phyloP scores from a whole-genome alignment of 164 flowering plant genomes.

The Magnolia officinalis region DNA sequence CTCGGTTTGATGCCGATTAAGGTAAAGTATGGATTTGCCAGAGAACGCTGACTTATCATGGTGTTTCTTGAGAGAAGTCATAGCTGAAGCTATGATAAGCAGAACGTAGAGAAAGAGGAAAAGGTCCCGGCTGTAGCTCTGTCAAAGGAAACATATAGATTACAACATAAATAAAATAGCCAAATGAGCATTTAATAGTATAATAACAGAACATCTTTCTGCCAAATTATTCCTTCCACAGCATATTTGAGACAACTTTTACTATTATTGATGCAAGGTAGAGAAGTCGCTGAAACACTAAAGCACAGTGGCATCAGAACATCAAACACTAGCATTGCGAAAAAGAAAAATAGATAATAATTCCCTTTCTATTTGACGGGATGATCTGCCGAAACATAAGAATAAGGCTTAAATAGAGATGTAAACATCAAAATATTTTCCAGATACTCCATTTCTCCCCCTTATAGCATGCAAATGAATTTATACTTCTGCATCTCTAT shows the following conservation, averaged over 20 bases:
- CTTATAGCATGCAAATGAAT: too few species aligned
- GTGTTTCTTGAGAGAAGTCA: slow-evolving; percentile 93
- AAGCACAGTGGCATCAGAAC: neutral
- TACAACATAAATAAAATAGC: neutral
- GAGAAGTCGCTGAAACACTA: neutral
- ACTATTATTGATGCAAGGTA: neutral
- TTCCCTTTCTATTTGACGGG: too few species aligned
- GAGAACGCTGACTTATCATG: slow-evolving; percentile 83
- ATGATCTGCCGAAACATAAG: too few species aligned
- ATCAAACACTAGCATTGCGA: too few species aligned
- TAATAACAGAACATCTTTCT: neutral
- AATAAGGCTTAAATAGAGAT: too few species aligned
- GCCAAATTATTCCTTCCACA: too few species aligned
- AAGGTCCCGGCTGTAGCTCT: slow-evolving; percentile 94
- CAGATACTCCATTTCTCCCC: too few species aligned
- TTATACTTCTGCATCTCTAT: too few species aligned
- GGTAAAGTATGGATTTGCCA: slow-evolving; percentile 74
- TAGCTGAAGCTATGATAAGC: slow-evolving; percentile 75
- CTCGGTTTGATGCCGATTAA: slow-evolving; percentile 97
- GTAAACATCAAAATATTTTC: too few species aligned
- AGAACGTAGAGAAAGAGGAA: slow-evolving; percentile 81
- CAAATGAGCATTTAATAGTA: neutral
- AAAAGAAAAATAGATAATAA: too few species aligned
- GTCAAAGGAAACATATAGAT: slow-evolving; percentile 25
- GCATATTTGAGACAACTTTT: neutral